phyloP scores from a whole-genome alignment of 2,329 filamentous ascomycete genomes.

The Dactylellina leptospora region DNA sequence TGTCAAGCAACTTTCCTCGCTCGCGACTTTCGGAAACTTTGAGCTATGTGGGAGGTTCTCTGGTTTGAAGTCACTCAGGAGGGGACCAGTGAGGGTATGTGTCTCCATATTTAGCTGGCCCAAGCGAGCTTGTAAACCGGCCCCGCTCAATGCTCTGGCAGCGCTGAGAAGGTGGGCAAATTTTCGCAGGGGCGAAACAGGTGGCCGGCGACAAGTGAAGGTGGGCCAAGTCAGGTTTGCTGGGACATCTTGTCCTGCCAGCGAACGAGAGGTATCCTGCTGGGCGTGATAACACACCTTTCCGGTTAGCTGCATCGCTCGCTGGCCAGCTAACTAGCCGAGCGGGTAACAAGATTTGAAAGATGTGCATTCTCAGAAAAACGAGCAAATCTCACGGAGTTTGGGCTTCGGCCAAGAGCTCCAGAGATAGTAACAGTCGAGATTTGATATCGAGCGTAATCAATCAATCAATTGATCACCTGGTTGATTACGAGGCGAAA shows the following conservation, averaged over 20 bases:
- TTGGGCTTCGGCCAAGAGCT: constrained; percentile 27
- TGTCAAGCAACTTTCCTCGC: background rate
- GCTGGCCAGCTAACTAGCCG: constrained; percentile 39
- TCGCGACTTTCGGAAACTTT: constrained; percentile 34
- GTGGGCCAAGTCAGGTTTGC: constrained; percentile 28
- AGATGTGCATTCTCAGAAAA: no score
- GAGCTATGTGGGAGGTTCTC: constrained; percentile 7
- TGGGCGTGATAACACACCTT: constrained; percentile 24
- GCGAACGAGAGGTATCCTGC: constrained; percentile 31
- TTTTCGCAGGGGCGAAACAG: constrained; percentile 12
- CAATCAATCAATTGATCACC: no score
- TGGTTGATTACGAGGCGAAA: no score
- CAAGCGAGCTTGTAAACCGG: constrained; percentile 22
- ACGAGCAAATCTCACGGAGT: constrained; percentile 16
- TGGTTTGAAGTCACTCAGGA: constrained; percentile 22
- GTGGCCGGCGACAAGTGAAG: constrained; percentile 51
- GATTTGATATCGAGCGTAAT: constrained; percentile 24
- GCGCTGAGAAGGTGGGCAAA: constrained; percentile 2
- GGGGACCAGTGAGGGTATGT: constrained; percentile 23
- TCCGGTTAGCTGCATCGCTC: constrained; percentile 52
- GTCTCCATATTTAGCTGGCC: constrained; percentile 49
- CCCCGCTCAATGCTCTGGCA: constrained; percentile 20
- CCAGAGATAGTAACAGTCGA: constrained; percentile 30
- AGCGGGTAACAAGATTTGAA: constrained; percentile 42
- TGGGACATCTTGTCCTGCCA: constrained; percentile 24